Percentiles rank a stretch among this genome's conserved stretches.
These are phyloP conservation scores for Neocallimastix lanati DNA, from an alignment of 192 early-diverging fungal genomes.

Conservation along the genomic window DNA sequence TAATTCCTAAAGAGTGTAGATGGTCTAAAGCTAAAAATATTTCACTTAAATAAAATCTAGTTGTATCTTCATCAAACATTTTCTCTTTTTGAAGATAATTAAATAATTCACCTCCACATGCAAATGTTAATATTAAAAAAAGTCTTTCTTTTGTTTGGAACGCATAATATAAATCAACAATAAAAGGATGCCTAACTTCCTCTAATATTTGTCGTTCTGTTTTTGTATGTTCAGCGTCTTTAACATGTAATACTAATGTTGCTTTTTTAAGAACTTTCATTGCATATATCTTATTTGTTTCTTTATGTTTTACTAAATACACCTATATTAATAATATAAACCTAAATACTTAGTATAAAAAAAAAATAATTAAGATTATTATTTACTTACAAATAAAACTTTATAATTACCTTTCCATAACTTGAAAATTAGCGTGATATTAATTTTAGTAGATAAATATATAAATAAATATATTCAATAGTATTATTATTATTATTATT, in stretches of 20 bases:
- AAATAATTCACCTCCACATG: conserved; percentile 76
- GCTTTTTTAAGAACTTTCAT: conserved; percentile 92
- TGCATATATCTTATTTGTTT: conserved; percentile 32
- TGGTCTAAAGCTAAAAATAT: background rate
- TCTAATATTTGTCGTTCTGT: conserved; percentile 76
- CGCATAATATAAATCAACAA: conserved; percentile 79
- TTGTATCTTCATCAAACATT: background rate
- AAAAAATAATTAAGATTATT: background rate
- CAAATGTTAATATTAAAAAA: conserved; percentile 74
- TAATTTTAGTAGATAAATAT: too few relatives aligned
- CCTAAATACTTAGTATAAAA: background rate
- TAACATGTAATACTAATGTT: conserved; percentile 57
- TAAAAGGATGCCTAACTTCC: conserved; percentile 72
- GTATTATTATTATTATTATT: too few relatives aligned
- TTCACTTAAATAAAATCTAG: background rate
- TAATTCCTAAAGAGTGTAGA: background rate
- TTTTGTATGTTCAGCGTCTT: conserved; percentile 64
- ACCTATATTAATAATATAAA: too few relatives aligned
- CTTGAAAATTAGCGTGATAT: too few relatives aligned
- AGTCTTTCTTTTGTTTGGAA: conserved; percentile 78
- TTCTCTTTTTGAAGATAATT: conserved; percentile 40
- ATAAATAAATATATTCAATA: too few relatives aligned
- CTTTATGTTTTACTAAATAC: background rate
- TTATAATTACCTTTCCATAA: too few relatives aligned
- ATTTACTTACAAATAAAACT: too few relatives aligned